These are phyloP conservation scores for Trichomonas gallinae DNA, from an alignment of 208 protist genomes.

Conservation along the genomic window DNA sequence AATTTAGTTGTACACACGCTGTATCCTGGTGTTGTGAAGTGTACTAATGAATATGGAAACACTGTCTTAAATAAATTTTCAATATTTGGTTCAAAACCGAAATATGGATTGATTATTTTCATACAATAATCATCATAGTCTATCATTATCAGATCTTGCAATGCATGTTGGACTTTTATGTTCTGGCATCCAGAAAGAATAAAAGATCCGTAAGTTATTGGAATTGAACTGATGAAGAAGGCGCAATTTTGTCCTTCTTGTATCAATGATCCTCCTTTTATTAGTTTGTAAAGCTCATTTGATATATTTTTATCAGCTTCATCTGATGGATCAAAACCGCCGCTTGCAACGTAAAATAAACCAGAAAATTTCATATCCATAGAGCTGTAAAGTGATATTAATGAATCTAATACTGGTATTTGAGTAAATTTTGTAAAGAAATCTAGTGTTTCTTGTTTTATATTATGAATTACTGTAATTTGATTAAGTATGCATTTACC, in stretches of 20 bases:
- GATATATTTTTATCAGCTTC: background rate
- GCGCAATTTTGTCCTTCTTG: background rate
- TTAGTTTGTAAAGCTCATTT: background rate
- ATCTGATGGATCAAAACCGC: background rate
- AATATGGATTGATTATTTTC: background rate
- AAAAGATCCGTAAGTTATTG: background rate
- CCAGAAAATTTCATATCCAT: background rate
- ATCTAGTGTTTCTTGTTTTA: background rate
- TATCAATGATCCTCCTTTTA: background rate
- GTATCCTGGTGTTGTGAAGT: background rate
- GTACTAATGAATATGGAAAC: background rate
- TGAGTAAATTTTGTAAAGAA: background rate
- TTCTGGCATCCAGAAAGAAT: background rate
- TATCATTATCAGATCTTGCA: background rate
- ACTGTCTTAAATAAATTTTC: background rate
- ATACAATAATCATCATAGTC: background rate
- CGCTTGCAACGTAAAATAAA: background rate
- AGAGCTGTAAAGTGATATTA: background rate
- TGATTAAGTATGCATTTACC: background rate
- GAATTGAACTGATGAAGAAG: background rate
- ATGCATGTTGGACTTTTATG: background rate
- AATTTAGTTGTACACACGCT: background rate
- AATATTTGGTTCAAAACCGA: background rate
- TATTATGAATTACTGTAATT: background rate
- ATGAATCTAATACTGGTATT: background rate